Base-by-base conservation (phyloP, 2,329 filamentous ascomycete species). In the Epichloe sp. region DNA sequence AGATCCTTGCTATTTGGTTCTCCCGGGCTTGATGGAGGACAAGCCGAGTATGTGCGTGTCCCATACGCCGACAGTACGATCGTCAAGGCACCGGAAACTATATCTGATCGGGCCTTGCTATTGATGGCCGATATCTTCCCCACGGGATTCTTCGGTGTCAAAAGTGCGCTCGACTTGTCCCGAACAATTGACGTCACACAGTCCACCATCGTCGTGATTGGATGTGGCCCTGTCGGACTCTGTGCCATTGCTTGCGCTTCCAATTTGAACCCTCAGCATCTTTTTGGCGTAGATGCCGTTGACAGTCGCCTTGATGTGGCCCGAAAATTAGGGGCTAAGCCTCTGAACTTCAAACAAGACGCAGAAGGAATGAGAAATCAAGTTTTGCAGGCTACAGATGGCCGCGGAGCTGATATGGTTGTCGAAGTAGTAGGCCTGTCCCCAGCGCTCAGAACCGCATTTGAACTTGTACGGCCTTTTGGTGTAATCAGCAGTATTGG, bases 81-180 rank as follows among this genome's bases (percentile, higher is more conserved):
- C n/a, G 77, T 89, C 62, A 84, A 83, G 60, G 83, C 88, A 0
- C 67, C 78, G 2, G 79, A 76, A 8, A 60, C 57, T n/a, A 84
- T 94, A 52, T 79, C 83, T 19, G 83, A 91, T 58, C 78, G 85
- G 56, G 81, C 81, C 37, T 74, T 94, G 47, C 81, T 94, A 6
- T 76, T 95, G 26, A 95, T 95, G 89, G 88, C 87, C 15, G 89
- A 95, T 63, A 94, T 95, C 60, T 95, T 93, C 67, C 89, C 89
- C 1, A 88, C 83, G 0, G 86, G 90, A 7, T 95, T 81, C 69
- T 95, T 90, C 59, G 89, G 87, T 6, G 86, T 86, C 4, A 76
- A 77, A 52, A 93, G 88, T 61, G 90, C 82, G 6, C 84, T 95
- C 65, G 78, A 79, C 52, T 69, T 83, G 61, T 73, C 83, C 40